A percentile compares a stretch with the other conserved stretches of the same genome.
These are phyloP conservation scores for Venturiaceae sp. DNA, from an alignment of 2,329 filamentous ascomycete species.

Conservation along the genomic window DNA sequence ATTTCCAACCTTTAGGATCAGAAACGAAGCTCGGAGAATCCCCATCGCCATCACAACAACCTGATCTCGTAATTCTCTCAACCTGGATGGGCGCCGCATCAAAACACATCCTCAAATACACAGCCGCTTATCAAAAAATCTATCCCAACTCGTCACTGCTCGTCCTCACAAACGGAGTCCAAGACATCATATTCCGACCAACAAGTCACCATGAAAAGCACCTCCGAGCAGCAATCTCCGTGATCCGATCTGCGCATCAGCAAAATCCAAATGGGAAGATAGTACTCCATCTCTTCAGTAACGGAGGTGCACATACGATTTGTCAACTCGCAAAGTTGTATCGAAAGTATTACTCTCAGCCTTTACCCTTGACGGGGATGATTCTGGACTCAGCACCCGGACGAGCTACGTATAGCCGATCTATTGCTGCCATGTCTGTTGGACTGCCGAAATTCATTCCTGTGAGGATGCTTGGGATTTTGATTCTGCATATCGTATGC, in stretches of 20 bases:
- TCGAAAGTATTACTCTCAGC: background rate
- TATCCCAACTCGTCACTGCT: slow-evolving; percentile 19
- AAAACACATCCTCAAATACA: slow-evolving; percentile 23
- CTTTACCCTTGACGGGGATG: slow-evolving; percentile 13
- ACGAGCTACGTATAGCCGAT: slow-evolving; percentile 7
- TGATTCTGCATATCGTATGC: slow-evolving; percentile 3
- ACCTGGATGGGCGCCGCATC: slow-evolving; percentile 21
- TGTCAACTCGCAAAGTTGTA: slow-evolving; percentile 13
- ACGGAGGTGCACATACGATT: slow-evolving; percentile 20
- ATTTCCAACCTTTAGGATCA: background rate
- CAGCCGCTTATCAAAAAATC: slow-evolving; percentile 15
- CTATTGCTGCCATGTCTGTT: slow-evolving; percentile 11
- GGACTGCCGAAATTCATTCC: slow-evolving; percentile 11
- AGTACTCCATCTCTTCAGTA: slow-evolving; percentile 23
- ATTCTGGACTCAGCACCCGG: slow-evolving; percentile 20
- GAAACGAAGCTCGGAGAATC: background rate
- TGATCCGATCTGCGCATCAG: slow-evolving; percentile 11
- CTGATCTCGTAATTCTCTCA: slow-evolving; percentile 13
- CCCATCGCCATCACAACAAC: background rate
- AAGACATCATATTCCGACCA: slow-evolving; percentile 12
- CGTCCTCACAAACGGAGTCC: slow-evolving; percentile 16
- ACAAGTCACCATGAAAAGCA: slow-evolving; percentile 7
- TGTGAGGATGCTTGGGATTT: slow-evolving; percentile 10
- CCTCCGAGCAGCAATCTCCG: slow-evolving; percentile 11
- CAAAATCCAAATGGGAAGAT: slow-evolving; percentile 9